Evolutionary conservation across 2,329 filamentous ascomycete genomes (phyloP), one percentile per base, ranked within the genome.

Genomic region (Verticillium longisporum): DNA sequence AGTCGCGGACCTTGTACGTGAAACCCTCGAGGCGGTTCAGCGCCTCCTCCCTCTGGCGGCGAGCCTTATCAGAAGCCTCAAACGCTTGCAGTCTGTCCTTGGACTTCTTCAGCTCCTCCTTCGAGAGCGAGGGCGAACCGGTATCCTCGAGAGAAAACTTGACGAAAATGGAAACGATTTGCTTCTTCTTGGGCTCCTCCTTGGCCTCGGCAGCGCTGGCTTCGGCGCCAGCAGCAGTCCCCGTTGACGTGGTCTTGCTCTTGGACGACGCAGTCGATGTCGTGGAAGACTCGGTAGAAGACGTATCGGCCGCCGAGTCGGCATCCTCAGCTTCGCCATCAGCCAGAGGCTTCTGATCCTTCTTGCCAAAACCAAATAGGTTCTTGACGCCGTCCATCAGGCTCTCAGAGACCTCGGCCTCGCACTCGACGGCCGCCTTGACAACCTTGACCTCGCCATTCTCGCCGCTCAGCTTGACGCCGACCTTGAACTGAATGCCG

Each of bases 321-420:
- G 15, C 77, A 74, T 60, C 67, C 33, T 76, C 74, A 4, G 69
- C 70, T 60, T 82, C 85, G 26, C 78, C 80, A 57, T 88, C 89
- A 62, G 85, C 83, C 37, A 97, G 72, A 5, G 83, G 80, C 75
- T 97, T 90, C 61, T 94, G 90, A 36, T 90, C 89, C 77, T 96
- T 96, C 70, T 90, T 90, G 32, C 94, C 95, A 71, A 98, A 93
- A 6, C 95, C 95, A 71, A 99, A 96, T 64, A 97, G 85, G 66
- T 93, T 96, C 82, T 99, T 99, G 66, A 98, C 91, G 54, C 92
- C 93, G 70, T 97, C 94, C 56, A 97, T 90, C 57, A 98, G 84
- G 58, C 89, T 88, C 74, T 88, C 86, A 9, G 77, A 73, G 4
- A 82, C 83, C 59, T 96, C 90, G 32, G 89, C 85, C 72, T 96